Percentiles rank a stretch among this genome's conserved stretches.
phyloP scores from a whole-genome alignment of 352 stramenopile species.

The Pythium rishiriense region DNA sequence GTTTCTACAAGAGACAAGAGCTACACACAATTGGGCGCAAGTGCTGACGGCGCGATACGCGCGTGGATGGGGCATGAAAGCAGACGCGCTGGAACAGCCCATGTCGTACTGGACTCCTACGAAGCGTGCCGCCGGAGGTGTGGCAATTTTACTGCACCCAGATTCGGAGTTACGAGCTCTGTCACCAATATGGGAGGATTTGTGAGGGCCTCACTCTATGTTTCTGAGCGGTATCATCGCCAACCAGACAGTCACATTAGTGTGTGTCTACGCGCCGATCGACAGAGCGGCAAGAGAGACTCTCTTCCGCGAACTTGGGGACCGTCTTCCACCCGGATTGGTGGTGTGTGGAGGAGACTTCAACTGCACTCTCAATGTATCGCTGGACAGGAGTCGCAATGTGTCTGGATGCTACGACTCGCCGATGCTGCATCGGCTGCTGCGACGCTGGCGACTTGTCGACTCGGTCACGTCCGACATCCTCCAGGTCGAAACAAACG shows the following conservation, averaged over 20 bases:
- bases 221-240: neutral
- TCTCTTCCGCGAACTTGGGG: neutral
- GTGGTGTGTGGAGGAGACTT: slow-evolving; percentile 16
- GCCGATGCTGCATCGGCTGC: neutral
- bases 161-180: neutral
- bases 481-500: neutral
- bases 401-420: neutral
- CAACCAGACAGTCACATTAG: neutral
- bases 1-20: slow-evolving; percentile 11
- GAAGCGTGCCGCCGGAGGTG: slow-evolving; percentile 7
- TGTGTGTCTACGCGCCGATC: slow-evolving; percentile 10
- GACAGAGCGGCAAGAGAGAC: neutral
- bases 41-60: neutral
- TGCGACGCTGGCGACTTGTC: slow-evolving; percentile 1
- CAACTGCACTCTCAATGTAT: slow-evolving; percentile 12
- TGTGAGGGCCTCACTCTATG: slow-evolving; percentile 7
- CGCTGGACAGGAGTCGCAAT: neutral
- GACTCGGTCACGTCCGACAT: neutral
- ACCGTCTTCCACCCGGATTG: no score
- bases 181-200: neutral
- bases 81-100: neutral
- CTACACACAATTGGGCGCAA: neutral
- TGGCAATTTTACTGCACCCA: slow-evolving; percentile 14
- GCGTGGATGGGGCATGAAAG: neutral
- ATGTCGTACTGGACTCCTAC: slow-evolving; percentile 15